These are phyloP conservation scores for Trametes gibbosa DNA, from an alignment of 768 basidiomycete genomes.

Conservation along the genomic window DNA sequence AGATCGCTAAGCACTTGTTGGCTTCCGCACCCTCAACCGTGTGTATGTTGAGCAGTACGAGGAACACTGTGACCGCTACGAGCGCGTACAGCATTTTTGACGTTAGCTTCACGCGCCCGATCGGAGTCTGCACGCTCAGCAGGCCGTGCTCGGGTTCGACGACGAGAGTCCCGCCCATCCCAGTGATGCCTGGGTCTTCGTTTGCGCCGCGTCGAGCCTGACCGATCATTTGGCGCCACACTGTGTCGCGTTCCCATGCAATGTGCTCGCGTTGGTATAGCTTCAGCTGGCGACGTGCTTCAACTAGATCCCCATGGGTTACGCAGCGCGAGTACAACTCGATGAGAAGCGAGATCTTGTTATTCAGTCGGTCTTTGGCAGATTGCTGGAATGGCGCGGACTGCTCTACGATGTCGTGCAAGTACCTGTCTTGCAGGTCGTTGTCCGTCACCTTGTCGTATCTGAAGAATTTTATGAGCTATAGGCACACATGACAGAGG, in stretches of 20 bases:
- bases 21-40: conserved; percentile 65
- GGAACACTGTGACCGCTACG: conserved; percentile 57
- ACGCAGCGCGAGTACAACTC: conserved; percentile 85
- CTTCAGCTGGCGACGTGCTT: conserved; percentile 79
- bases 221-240: conserved; percentile 95
- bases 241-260: conserved; percentile 96
- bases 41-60: conserved; percentile 56
- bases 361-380: conserved; percentile 61
- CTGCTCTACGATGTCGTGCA: conserved; percentile 66
- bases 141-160: conserved; percentile 43
- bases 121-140: conserved; percentile 54
- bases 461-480: conserved; percentile 37
- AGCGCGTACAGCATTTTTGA: conserved; percentile 56
- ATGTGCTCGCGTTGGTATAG: conserved; percentile 89
- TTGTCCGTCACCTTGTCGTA: conserved; percentile 92
- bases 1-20: conserved; percentile 86
- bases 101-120: conserved; percentile 66
- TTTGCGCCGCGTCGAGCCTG: conserved; percentile 68
- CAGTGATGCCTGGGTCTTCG: conserved; percentile 18
- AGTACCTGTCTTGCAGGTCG: conserved; percentile 75
- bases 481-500: neutral
- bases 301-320: conserved; percentile 60
- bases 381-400: conserved; percentile 64
- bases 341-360: conserved; percentile 55
- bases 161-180: conserved; percentile 33